phyloP scores from a whole-genome alignment of 2,329 filamentous ascomycete species.

The Ilyonectria robusta region DNA sequence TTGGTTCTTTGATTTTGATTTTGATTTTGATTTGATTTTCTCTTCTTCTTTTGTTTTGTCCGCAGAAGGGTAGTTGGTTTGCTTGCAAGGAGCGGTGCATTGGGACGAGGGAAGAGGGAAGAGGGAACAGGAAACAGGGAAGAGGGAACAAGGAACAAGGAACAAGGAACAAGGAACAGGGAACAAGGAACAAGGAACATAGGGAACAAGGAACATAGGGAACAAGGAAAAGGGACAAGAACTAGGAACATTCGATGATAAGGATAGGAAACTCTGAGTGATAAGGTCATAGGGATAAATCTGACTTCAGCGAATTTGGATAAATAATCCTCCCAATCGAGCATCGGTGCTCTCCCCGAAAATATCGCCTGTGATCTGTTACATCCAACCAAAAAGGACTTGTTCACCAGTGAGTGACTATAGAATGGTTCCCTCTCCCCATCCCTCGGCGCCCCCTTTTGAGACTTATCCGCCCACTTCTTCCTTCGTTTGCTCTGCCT shows the following conservation, averaged over 20 bases:
- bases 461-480: conserved; percentile 9
- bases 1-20: conserved; percentile 2
- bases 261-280: not conserved
- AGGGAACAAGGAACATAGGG: not conserved
- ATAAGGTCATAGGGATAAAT: conserved; percentile 13
- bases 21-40: not conserved
- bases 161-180: too few relatives aligned
- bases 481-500: conserved; percentile 9
- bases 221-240: not conserved
- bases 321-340: conserved; percentile 25
- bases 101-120: not conserved
- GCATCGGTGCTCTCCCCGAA: conserved; percentile 10
- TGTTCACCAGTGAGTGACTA: conserved; percentile 27
- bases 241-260: conserved; percentile 1
- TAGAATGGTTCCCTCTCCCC: conserved; percentile 13
- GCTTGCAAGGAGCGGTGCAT: not conserved
- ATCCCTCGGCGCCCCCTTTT: conserved; percentile 2
- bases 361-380: conserved; percentile 7
- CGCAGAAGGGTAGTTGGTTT: not conserved
- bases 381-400: conserved; percentile 11
- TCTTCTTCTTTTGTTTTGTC: not conserved
- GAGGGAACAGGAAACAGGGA: not conserved
- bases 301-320: conserved; percentile 30
- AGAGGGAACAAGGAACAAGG: too few relatives aligned
- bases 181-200: not conserved